phyloP scores from a whole-genome alignment of 306 rosid species.

The Acacia melanoxylon region DNA sequence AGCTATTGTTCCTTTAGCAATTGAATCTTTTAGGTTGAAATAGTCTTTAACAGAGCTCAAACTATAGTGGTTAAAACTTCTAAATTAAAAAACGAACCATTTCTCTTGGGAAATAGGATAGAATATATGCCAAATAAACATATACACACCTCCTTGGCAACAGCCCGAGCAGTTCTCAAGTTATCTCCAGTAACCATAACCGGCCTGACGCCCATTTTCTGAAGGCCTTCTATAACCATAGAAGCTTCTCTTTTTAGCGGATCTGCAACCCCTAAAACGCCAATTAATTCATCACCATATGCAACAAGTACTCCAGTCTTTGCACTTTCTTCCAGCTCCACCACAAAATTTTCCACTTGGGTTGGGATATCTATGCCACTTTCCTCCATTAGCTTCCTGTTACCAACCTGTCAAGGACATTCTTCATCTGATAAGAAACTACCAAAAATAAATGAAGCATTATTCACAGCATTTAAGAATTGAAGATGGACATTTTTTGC shows the following conservation, averaged over 20 bases:
- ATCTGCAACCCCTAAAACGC: slow-evolving; percentile 74
- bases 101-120: neutral
- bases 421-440: slow-evolving; percentile 22
- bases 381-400: slow-evolving; percentile 63
- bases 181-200: slow-evolving; percentile 82
- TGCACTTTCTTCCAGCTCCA: slow-evolving; percentile 75
- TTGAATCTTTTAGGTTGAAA: neutral
- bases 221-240: slow-evolving; percentile 70
- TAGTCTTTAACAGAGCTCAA: neutral
- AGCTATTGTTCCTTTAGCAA: neutral
- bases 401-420: slow-evolving; percentile 55
- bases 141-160: slow-evolving; percentile 76
- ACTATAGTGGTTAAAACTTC: neutral
- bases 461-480: neutral
- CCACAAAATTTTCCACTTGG: slow-evolving; percentile 55
- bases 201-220: slow-evolving; percentile 63
- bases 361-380: slow-evolving; percentile 54
- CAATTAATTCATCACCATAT: slow-evolving; percentile 44
- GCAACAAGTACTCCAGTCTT: slow-evolving; percentile 68
- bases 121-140: neutral
- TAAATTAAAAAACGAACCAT: neutral
- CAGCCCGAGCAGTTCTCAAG: slow-evolving; percentile 71
- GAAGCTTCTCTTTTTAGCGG: slow-evolving; percentile 79
- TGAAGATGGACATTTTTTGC: neutral
- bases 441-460: slow-evolving; percentile 5